phyloP scores from a whole-genome alignment of 805 yeast species.

The Sporopachydermia quercuum region DNA sequence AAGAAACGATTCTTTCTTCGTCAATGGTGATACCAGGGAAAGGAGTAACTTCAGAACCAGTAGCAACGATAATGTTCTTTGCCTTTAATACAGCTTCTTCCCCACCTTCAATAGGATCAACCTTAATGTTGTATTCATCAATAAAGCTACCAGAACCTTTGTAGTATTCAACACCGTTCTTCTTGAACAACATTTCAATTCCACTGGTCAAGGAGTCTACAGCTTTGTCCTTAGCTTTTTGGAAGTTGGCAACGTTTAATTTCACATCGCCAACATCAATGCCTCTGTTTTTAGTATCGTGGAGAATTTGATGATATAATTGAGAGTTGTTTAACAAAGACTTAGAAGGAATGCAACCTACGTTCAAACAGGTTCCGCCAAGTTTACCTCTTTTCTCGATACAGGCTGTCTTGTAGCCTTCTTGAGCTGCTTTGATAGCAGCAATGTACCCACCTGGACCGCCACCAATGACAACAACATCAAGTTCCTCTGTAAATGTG shows the following conservation, averaged over 20 bases:
- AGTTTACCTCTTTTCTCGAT: slow-evolving; percentile 90
- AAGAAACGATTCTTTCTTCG: slow-evolving; percentile 91
- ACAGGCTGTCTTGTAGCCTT: slow-evolving; percentile 90
- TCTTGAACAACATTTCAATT: slow-evolving; percentile 87
- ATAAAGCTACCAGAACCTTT: slow-evolving; percentile 87
- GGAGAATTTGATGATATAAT: slow-evolving; percentile 73
- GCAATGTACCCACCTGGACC: slow-evolving; percentile 98
- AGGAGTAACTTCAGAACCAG: slow-evolving; percentile 97
- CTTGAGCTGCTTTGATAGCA: slow-evolving; percentile 96
- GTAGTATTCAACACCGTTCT: slow-evolving; percentile 85
- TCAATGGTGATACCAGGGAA: slow-evolving; percentile 97
- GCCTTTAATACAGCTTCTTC: slow-evolving; percentile 63
- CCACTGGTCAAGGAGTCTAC: slow-evolving; percentile 88
- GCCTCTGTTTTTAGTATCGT: slow-evolving; percentile 79
- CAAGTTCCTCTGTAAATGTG: slow-evolving; percentile 44
- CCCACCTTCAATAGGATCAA: slow-evolving; percentile 76
- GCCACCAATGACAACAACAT: slow-evolving; percentile 92
- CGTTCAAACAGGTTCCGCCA: slow-evolving; percentile 98
- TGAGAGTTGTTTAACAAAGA: slow-evolving; percentile 91
- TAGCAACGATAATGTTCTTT: slow-evolving; percentile 85
- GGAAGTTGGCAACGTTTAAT: slow-evolving; percentile 65
- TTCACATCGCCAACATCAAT: slow-evolving; percentile 69
- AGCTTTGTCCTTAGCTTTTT: slow-evolving; percentile 83
- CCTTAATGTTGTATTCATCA: slow-evolving; percentile 63
- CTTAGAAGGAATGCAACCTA: slow-evolving; percentile 98